Evolutionary conservation across 2,329 filamentous ascomycete species (phyloP).

Genomic region (Cladosporium sp.): DNA sequence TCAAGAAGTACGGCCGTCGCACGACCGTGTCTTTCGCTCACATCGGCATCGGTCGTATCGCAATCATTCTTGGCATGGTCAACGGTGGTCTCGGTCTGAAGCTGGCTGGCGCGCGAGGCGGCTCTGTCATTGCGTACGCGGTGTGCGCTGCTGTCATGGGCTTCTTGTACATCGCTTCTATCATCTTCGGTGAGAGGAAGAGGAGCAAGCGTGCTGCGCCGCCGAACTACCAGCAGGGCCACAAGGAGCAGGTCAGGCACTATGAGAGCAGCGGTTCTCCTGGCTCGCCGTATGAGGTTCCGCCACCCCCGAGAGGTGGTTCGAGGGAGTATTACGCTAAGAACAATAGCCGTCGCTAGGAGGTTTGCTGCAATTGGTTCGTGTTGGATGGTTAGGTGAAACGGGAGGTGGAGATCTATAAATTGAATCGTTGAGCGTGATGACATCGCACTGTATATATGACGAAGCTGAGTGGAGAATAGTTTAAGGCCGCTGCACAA

Average conservation of each 20-base stretch:
- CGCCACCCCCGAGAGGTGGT: background rate
- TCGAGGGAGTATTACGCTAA: slow-evolving; percentile 14
- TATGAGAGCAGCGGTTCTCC: background rate
- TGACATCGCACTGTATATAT: slow-evolving; percentile 7
- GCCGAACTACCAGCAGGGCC: background rate
- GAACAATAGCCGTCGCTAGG: slow-evolving; percentile 13
- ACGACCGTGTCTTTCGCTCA: slow-evolving; percentile 49
- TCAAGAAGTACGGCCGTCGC: slow-evolving; percentile 49
- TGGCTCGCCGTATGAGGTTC: slow-evolving; percentile 4
- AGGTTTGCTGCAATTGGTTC: background rate
- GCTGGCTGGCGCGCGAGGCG: slow-evolving; percentile 43
- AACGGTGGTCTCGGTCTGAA: slow-evolving; percentile 60
- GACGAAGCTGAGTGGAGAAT: background rate
- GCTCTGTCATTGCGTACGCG: slow-evolving; percentile 48
- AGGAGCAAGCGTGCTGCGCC: slow-evolving; percentile 17
- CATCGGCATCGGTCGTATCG: slow-evolving; percentile 34
- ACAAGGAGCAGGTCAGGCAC: slow-evolving; percentile 8
- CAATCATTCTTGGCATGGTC: slow-evolving; percentile 56
- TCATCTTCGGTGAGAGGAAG: slow-evolving; percentile 35
- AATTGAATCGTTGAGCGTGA: background rate
- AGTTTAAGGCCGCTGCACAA: background rate
- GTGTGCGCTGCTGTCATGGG: slow-evolving; percentile 54
- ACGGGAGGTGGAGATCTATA: too few species aligned
- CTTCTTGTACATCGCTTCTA: slow-evolving; percentile 42
- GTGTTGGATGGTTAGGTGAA: background rate